Percentiles rank a stretch among this genome's conserved stretches.
phyloP scores from a whole-genome alignment of 2,329 filamentous ascomycete species.

The Volutella citrinella region DNA sequence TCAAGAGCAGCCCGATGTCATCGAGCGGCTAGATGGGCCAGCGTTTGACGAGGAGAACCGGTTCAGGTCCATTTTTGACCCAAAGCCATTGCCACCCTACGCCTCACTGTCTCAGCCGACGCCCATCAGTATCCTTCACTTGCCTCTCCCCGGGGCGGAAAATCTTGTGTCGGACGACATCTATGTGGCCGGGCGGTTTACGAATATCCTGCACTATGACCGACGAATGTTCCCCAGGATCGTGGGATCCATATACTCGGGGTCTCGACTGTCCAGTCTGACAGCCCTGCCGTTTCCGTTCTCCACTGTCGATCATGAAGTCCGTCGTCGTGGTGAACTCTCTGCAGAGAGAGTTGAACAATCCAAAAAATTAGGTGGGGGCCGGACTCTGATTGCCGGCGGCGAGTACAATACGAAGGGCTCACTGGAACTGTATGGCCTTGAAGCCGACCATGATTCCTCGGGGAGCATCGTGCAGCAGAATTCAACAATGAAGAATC shows the following conservation, averaged over 20 bases:
- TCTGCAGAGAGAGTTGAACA: constrained; percentile 51
- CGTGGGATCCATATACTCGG: constrained; percentile 77
- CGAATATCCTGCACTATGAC: constrained; percentile 86
- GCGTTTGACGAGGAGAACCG: constrained; percentile 25
- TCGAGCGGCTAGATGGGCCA: constrained; percentile 34
- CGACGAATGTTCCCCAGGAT: constrained; percentile 79
- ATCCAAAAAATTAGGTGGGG: constrained; percentile 49
- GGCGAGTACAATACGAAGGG: constrained; percentile 93
- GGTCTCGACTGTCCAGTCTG: constrained; percentile 73
- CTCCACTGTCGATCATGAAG: constrained; percentile 58
- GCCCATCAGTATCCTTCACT: constrained; percentile 78
- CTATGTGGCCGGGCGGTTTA: constrained; percentile 84
- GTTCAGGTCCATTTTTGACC: constrained; percentile 45
- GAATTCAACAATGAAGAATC: constrained; percentile 65
- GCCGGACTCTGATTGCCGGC: constrained; percentile 72
- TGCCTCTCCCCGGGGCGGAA: constrained; percentile 54
- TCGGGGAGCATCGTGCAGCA: constrained; percentile 28
- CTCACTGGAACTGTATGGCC: constrained; percentile 80
- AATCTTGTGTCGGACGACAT: constrained; percentile 70
- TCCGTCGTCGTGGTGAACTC: constrained; percentile 52
- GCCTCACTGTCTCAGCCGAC: constrained; percentile 76
- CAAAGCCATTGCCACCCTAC: constrained; percentile 55
- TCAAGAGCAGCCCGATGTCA: constrained; percentile 27
- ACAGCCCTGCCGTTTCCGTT: constrained; percentile 67
- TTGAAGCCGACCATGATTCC: constrained; percentile 36